Evolutionary conservation across 768 basidiomycete species (phyloP), one percentile per base, ranked within the genome.

Genomic region (Cystobasidium onofrii): DNA sequence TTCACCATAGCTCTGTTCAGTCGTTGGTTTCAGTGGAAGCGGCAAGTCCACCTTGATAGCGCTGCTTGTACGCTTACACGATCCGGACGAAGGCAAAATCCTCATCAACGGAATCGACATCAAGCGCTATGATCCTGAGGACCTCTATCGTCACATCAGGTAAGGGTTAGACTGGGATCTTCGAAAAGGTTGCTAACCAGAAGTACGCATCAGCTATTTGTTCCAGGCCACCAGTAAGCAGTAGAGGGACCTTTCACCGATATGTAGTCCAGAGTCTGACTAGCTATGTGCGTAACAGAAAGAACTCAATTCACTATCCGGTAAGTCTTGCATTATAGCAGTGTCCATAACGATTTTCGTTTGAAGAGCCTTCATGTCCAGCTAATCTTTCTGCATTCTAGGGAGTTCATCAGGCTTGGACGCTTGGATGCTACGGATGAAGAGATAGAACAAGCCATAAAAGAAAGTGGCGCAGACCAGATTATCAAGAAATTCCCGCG

Each of bases 1-100:
- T 27, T 61, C 25, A 9, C 13, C 13, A 12, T 17, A 67, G 65
- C 27, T 60, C 7, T 71, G 69, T 33, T 57, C 54, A 17, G 36
- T 71, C 33, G 69, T 71, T 36, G 69, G 69, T 34, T 61, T 57
- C 54, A 34, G 33, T 31, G 69, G 69, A 1, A 27, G n/a, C 10
- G 69, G 69, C 52, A 71, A 71, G 39, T 29, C 27, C 25, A 57
- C 69, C n/a, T 52, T 71, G 20, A 71, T 71, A 6, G 69, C 69
- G 1, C 27, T 71, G 50, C 25, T 71, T 3, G 69, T 71, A 9
- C 52, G 69, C 10, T 36, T 71, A 27, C 50, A 57, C 17, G 69
- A 71, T 41, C 55, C 54, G 15, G 54, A 60, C 39, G 50, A 71
- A 29, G 69, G 69, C 52, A 27, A n/a, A n/a, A 71, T 71, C 55